Base-by-base conservation (phyloP, 2,329 filamentous ascomycete genomes). In the Paracoccidioides lutzii region DNA sequence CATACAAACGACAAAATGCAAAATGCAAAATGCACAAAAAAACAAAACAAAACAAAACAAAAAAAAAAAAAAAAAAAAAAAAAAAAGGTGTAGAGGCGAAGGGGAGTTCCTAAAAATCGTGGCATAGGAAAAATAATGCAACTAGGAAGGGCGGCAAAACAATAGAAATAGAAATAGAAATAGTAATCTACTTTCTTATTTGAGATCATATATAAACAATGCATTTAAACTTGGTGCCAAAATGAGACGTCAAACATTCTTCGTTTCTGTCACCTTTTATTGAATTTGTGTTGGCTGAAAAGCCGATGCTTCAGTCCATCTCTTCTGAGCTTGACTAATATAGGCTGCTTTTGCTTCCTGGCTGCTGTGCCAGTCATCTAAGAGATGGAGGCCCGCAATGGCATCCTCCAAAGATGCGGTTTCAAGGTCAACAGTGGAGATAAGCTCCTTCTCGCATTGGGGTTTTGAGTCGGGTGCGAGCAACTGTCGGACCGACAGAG, bases 391-490 rank as follows among this genome's bases (percentile, higher is more conserved):
- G 2, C 81, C 79, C 49, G 74, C 74, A 8, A 76, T 64, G 1
- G 82, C 84, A 57, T 85, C 79, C 44, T 79, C 75, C 32, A 83
- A 71, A 5, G 76, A 77, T 43, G 78, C 72, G 10, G 64, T 70
- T 4, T 77, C 68, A 5, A 79, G 64, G 32, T 79, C 75, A 10
- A 88, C 69, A 8, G 81, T 73, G n/a, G 74, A 75, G n/a, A 76
- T 64, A n/a, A 90, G 70, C 41, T 82, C 79, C 66, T 82, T 78
- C 64, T 86, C 85, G 56, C 74, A 77, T 63, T 79, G 74, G 2
- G 73, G 64, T 64, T 79, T 76, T 38, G 81, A 77, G 46, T 78
- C 79, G 10, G 75, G 70, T 41, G 81, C 80, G 15, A 90, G 71
- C 0, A 81, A 62, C 57, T 78, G 77, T 59, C 80, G 79, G 30